phyloP scores from a whole-genome alignment of 2,329 filamentous ascomycete species.

The Botrytis aclada region DNA sequence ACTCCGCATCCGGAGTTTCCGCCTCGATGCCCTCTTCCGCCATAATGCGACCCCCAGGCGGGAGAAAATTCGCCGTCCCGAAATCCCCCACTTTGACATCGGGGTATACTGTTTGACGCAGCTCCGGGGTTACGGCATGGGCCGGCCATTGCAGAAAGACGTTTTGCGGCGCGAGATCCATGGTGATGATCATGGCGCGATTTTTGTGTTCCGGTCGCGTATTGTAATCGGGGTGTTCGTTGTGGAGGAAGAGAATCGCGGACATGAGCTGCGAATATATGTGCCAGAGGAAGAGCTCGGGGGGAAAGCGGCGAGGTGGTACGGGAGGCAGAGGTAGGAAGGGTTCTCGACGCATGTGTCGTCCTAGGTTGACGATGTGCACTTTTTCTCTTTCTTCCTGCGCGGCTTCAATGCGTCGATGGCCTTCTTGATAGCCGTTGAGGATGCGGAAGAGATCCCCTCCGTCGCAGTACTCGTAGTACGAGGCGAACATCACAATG shows the following conservation, averaged over 20 bases:
- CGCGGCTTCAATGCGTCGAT: neutral
- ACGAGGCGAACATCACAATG: neutral
- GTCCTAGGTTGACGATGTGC: rapidly evolving
- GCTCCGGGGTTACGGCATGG: neutral
- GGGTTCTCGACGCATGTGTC: rapidly evolving
- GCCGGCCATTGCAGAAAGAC: neutral
- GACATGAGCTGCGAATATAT: neutral
- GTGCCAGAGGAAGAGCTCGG: constrained; percentile 11
- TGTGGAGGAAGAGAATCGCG: neutral
- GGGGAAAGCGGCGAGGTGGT: neutral
- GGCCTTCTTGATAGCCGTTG: neutral
- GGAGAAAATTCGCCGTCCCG: neutral
- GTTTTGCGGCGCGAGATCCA: neutral
- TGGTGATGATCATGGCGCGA: neutral
- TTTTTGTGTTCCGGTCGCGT: neutral
- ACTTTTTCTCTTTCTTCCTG: neutral
- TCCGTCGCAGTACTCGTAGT: neutral
- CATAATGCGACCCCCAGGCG: neutral
- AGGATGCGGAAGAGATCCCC: neutral
- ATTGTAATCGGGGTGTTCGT: constrained; percentile 11
- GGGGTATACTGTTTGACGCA: neutral
- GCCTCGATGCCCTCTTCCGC: neutral
- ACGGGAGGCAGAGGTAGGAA: neutral
- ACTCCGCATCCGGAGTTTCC: neutral
- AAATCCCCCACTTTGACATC: constrained; percentile 11